Evolutionary conservation across 108 stramenopile species (phyloP), one percentile per base, ranked within the genome.

Genomic region (Pseudonitzschia pungens): DNA sequence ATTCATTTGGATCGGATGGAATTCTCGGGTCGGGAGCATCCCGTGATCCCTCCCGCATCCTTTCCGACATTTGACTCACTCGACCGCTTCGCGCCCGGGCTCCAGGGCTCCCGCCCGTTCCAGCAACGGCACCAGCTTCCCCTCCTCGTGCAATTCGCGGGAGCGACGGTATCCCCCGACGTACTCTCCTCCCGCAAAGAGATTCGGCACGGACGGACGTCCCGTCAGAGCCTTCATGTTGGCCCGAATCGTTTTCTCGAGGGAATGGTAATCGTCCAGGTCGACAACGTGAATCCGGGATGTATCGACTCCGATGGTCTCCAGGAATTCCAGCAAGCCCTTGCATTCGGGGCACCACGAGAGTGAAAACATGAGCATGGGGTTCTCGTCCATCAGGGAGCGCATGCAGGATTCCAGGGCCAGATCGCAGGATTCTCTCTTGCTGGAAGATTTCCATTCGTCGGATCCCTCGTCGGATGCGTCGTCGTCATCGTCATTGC

Each of bases 291-390:
- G 77, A 14, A 50, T 29, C 27, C 50, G 43, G 3, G 81, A 54
- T 9, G 62, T 72, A 22, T 68, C 60, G 26, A 65, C 68, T 29
- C 77, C 86, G 32, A 71, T 57, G n/a, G 43, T 52, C 24, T 45
- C 20, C 33, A 92, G 72, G 0, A 82, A 77, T 68, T 87, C 86
- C 42, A 86, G 29, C 42, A 85, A 82, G 26, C 79, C 81, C 28
- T 72, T 65, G 57, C 77, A 78, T 57, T 78, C 77, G 12, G 93
- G 90, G 71, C 93, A 91, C 56, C 76, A 89, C 22, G 83, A 78
- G 75, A 91, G 87, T 12, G 87, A 87, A 69, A 96, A 96, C 57
- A 96, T 77, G 14, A 92, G 83, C 12, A 92, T 82, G 11, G 84
- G 84, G 78, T 92, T 77, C 28, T 76, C 76, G 0, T 84, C 69